Evolutionary conservation across 441 rosid species (phyloP).

Genomic region (Erodium trifolium): DNA sequence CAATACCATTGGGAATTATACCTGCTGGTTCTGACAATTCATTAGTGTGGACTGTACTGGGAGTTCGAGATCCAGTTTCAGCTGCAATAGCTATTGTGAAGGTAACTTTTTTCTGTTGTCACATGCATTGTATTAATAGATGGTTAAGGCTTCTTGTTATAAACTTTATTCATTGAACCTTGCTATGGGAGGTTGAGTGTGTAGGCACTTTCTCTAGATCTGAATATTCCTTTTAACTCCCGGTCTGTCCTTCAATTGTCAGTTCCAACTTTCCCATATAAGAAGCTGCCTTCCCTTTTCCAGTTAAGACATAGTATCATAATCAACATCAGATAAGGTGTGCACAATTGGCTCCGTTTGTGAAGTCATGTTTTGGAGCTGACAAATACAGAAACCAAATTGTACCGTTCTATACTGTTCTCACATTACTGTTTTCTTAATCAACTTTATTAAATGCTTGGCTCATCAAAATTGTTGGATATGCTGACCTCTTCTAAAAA

Average conservation of each 20-base stretch:
- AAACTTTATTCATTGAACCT: background rate
- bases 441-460: background rate
- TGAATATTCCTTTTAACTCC: background rate
- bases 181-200: background rate
- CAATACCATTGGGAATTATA: slow-evolving; percentile 93
- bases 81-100: slow-evolving; percentile 90
- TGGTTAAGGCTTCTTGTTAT: background rate
- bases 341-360: background rate
- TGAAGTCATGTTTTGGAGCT: background rate
- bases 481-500: background rate
- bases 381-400: background rate
- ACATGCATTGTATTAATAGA: background rate
- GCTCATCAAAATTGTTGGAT: background rate
- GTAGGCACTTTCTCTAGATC: background rate
- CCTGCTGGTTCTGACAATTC: slow-evolving; percentile 99
- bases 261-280: background rate
- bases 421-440: background rate
- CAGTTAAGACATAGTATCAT: background rate
- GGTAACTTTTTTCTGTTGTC: slow-evolving; percentile 30
- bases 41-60: slow-evolving; percentile 94
- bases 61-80: slow-evolving; percentile 92
- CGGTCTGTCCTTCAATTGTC: background rate
- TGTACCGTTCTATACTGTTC: background rate
- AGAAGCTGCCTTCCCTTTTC: background rate
- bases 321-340: background rate